Percentiles rank a stretch among this genome's conserved stretches.
These are phyloP conservation scores for Penicillium sp. DNA, from an alignment of 2,329 filamentous ascomycete genomes.

Conservation along the genomic window DNA sequence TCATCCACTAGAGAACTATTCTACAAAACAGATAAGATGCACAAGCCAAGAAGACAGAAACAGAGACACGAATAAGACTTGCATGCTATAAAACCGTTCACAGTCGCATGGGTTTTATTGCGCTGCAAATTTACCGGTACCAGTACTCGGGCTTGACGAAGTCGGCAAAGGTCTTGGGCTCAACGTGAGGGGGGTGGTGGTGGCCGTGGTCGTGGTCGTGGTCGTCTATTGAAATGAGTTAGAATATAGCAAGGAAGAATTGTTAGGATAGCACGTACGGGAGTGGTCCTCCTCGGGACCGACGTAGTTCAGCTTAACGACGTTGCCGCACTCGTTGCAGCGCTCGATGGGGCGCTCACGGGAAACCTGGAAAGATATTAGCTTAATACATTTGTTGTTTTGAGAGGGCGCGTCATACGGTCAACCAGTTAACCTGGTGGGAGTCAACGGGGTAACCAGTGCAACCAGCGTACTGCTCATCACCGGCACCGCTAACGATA, in stretches of 20 bases:
- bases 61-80: conserved; percentile 11
- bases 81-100: conserved; percentile 17
- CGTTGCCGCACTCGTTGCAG: conserved; percentile 93
- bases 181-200: conserved; percentile 60
- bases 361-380: conserved; percentile 61
- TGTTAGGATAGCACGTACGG: conserved; percentile 38
- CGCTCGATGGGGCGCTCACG: conserved; percentile 89
- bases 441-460: conserved; percentile 92
- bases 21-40: conserved; percentile 27
- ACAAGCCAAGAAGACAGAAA: conserved; percentile 17
- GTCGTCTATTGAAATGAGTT: conserved; percentile 30
- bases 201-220: conserved; percentile 41
- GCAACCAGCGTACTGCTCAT: conserved; percentile 96
- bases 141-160: conserved; percentile 94
- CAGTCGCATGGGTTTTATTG: conserved; percentile 13
- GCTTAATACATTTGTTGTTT: conserved; percentile 18
- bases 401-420: conserved; percentile 56
- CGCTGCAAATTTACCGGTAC: conserved; percentile 55
- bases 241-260: conserved; percentile 1
- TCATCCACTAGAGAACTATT: conserved; percentile 31
- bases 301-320: conserved; percentile 97
- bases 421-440: conserved; percentile 87
- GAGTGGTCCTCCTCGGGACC: conserved; percentile 76
- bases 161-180: conserved; percentile 96
- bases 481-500: conserved; percentile 83